These are phyloP conservation scores for Collybiopsis confluens DNA, from an alignment of 768 basidiomycete species.

Conservation along the genomic window DNA sequence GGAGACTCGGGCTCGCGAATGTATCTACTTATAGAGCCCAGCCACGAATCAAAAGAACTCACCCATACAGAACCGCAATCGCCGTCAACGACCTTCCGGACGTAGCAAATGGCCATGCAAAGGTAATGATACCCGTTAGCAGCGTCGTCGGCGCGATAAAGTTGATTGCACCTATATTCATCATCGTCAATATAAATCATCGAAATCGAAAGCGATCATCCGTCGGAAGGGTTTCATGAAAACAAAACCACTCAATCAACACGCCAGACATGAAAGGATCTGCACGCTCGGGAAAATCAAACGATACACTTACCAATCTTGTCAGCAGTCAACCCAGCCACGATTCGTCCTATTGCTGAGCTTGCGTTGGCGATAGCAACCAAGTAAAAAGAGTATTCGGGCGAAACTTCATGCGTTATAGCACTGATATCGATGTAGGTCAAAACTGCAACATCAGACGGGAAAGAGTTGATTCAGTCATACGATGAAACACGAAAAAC, in stretches of 20 bases:
- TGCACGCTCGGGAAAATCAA: neutral
- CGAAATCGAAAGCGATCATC: too few relatives aligned
- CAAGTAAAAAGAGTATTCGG: slow-evolving; percentile 51
- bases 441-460: slow-evolving; percentile 37
- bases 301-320: slow-evolving; percentile 33
- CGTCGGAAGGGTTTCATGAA: too few relatives aligned
- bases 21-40: slow-evolving; percentile 8
- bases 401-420: slow-evolving; percentile 36
- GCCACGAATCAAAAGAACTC: slow-evolving; percentile 12
- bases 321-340: slow-evolving; percentile 47
- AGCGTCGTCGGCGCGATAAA: slow-evolving; percentile 6
- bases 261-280: slow-evolving; percentile 31
- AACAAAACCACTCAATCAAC: too few relatives aligned
- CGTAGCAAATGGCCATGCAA: slow-evolving; percentile 65
- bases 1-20: slow-evolving; percentile 15
- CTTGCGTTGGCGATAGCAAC: slow-evolving; percentile 59
- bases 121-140: slow-evolving; percentile 52
- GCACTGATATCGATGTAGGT: slow-evolving; percentile 59
- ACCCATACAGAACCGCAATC: slow-evolving; percentile 65
- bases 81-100: slow-evolving; percentile 41
- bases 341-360: slow-evolving; percentile 51
- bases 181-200: too few relatives aligned
- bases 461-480: neutral
- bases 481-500: neutral
- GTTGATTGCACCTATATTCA: slow-evolving; percentile 2